Conservation (phyloP, 2,329 filamentous ascomycete genomes). For the Sporothrix mexicana region DNA sequence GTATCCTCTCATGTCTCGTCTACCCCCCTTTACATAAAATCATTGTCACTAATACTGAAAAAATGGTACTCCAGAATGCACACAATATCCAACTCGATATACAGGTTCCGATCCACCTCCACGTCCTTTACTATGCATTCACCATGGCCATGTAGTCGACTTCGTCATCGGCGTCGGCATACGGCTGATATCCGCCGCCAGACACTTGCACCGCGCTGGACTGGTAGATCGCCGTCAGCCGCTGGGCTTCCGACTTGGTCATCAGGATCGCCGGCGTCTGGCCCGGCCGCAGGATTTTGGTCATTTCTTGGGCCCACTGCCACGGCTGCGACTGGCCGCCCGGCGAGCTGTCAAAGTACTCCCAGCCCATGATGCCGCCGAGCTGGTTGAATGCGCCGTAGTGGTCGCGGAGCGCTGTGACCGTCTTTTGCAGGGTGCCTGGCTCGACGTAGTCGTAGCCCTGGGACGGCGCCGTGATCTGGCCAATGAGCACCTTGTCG, state of each 20-base stretch:
- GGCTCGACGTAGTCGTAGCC: constrained; percentile 62
- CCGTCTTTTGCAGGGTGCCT: constrained; percentile 53
- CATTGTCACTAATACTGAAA: no score
- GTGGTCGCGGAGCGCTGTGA: constrained; percentile 50
- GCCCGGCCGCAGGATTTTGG: constrained; percentile 49
- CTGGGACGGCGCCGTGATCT: constrained; percentile 79
- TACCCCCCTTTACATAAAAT: background rate
- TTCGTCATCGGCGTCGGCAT: background rate
- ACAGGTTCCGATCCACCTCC: background rate
- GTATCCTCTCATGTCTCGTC: background rate
- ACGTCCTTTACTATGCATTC: constrained; percentile 34
- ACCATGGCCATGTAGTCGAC: constrained; percentile 43
- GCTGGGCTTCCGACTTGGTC: constrained; percentile 37
- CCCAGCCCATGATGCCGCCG: constrained; percentile 93
- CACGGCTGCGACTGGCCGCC: constrained; percentile 68
- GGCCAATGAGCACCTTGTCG: constrained; percentile 75
- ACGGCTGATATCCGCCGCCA: background rate
- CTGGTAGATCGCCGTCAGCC: constrained; percentile 39
- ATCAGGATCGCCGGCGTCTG: constrained; percentile 37
- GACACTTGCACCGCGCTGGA: constrained; percentile 34
- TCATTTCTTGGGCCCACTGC: constrained; percentile 78
- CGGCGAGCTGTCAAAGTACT: constrained; percentile 85
- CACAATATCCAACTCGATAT: constrained; percentile 7
- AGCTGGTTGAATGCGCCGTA: constrained; percentile 63
- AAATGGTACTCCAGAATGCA: background rate